These are phyloP conservation scores for Lentinus brumalis DNA, from an alignment of 768 basidiomycete species.

Conservation along the genomic window DNA sequence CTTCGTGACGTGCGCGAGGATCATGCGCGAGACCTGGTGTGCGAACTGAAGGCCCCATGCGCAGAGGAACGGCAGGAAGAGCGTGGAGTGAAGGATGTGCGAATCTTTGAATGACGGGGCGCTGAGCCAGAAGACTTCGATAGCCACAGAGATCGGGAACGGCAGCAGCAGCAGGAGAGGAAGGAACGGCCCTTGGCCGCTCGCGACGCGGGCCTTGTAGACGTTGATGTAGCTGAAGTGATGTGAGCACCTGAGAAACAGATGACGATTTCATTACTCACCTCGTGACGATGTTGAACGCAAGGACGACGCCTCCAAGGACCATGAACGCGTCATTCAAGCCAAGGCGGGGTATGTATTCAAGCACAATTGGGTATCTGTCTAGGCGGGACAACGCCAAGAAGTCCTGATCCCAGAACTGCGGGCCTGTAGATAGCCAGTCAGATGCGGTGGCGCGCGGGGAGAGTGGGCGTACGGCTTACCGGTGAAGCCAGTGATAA, in stretches of 20 bases:
- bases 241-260: neutral
- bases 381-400: slow-evolving; percentile 61
- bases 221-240: slow-evolving; percentile 76
- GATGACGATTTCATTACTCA: slow-evolving; percentile 25
- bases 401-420: slow-evolving; percentile 78
- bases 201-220: slow-evolving; percentile 51
- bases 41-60: slow-evolving; percentile 94
- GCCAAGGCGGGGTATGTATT: slow-evolving; percentile 61
- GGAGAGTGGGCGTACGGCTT: slow-evolving; percentile 3
- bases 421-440: slow-evolving; percentile 54
- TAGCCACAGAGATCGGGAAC: slow-evolving; percentile 66
- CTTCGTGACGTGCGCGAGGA: slow-evolving; percentile 89
- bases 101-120: slow-evolving; percentile 63
- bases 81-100: slow-evolving; percentile 70
- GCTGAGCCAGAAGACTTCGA: slow-evolving; percentile 83
- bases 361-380: slow-evolving; percentile 46
- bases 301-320: slow-evolving; percentile 67
- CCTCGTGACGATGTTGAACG: slow-evolving; percentile 81
- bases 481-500: slow-evolving; percentile 79
- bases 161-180: slow-evolving; percentile 82
- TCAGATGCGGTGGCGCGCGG: neutral
- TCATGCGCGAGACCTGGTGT: slow-evolving; percentile 90
- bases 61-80: slow-evolving; percentile 85
- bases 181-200: slow-evolving; percentile 42
- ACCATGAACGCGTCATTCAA: slow-evolving; percentile 90